Conservation (phyloP, 2,329 filamentous ascomycete genomes). For the Alternaria alternata region DNA sequence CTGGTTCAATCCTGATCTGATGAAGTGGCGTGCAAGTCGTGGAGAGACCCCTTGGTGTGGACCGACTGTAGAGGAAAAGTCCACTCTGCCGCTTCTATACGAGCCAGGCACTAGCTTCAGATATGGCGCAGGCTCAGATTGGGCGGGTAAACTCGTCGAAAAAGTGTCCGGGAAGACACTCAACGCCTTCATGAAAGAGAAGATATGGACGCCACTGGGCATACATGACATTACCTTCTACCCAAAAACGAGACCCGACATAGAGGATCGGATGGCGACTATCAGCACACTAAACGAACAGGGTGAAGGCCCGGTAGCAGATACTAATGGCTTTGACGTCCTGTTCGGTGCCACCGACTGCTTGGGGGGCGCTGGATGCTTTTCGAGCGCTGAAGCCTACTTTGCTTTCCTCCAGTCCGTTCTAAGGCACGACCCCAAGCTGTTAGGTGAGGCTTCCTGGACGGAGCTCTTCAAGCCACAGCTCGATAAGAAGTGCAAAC, state of each 20-base stretch:
- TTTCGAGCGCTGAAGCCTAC: slow-evolving; percentile 33
- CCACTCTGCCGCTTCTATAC: slow-evolving; percentile 61
- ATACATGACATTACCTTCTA: slow-evolving; percentile 64
- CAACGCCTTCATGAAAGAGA: slow-evolving; percentile 43
- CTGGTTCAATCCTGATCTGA: slow-evolving; percentile 54
- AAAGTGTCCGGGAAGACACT: slow-evolving; percentile 50
- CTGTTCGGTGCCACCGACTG: slow-evolving; percentile 23
- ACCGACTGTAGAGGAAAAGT: slow-evolving; percentile 58
- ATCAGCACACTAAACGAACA: slow-evolving; percentile 30
- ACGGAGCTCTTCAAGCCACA: slow-evolving; percentile 44
- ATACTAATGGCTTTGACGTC: background rate
- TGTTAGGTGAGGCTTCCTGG: slow-evolving; percentile 21
- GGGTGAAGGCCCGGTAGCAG: background rate
- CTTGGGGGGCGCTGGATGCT: slow-evolving; percentile 37
- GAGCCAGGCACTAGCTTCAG: slow-evolving; percentile 68
- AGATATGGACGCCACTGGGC: slow-evolving; percentile 54
- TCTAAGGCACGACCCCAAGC: slow-evolving; percentile 32
- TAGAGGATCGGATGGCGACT: slow-evolving; percentile 36
- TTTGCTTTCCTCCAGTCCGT: slow-evolving; percentile 41
- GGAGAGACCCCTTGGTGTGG: slow-evolving; percentile 55
- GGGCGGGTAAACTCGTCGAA: slow-evolving; percentile 56
- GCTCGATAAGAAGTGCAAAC: slow-evolving; percentile 23
- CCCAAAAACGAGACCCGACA: slow-evolving; percentile 38
- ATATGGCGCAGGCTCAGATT: slow-evolving; percentile 60
- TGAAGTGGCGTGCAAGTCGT: slow-evolving; percentile 43